Evolutionary conservation across 257 asterid species (phyloP).

Genomic region (Echium plantagineum): DNA sequence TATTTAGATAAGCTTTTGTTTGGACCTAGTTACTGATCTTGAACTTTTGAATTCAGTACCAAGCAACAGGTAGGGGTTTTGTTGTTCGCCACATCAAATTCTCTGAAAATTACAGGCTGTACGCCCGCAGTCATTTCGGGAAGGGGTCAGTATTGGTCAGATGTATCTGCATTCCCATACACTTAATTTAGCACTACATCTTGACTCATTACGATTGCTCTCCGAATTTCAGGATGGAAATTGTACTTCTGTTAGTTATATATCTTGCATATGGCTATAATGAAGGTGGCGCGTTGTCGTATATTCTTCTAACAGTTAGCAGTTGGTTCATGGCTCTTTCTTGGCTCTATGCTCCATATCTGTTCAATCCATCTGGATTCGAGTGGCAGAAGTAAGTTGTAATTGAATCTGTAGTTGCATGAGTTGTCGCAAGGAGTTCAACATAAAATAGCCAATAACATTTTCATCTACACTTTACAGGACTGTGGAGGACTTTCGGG

Average conservation of each 20-base stretch:
- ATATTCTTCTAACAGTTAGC: slow-evolving; percentile 83
- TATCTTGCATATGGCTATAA: slow-evolving; percentile 75
- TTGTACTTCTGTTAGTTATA: slow-evolving; percentile 71
- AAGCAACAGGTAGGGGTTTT: slow-evolving; percentile 96
- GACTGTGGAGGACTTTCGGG: slow-evolving; percentile 94
- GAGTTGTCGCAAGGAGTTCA: not conserved
- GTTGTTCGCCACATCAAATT: slow-evolving; percentile 96
- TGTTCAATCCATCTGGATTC: slow-evolving; percentile 95
- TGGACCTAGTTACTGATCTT: slow-evolving; percentile 8
- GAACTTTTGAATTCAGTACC: slow-evolving; percentile 51
- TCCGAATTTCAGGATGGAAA: slow-evolving; percentile 66
- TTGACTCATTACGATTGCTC: slow-evolving; percentile 11
- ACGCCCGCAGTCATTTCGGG: slow-evolving; percentile 90
- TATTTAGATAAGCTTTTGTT: slow-evolving; percentile 3
- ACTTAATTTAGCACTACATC: not conserved
- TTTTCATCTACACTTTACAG: slow-evolving; percentile 38
- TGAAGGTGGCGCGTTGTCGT: slow-evolving; percentile 61
- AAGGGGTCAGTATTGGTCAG: slow-evolving; percentile 66
- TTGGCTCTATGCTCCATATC: slow-evolving; percentile 95
- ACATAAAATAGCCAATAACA: not conserved
- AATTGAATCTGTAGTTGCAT: slow-evolving; percentile 6
- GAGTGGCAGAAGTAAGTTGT: slow-evolving; percentile 97
- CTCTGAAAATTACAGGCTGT: slow-evolving; percentile 92
- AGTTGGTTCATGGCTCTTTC: slow-evolving; percentile 89
- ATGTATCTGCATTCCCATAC: slow-evolving; percentile 1